These are phyloP conservation scores for Lasiosphaeria hispida DNA, from an alignment of 495 filamentous ascomycete species.

Conservation along the genomic window DNA sequence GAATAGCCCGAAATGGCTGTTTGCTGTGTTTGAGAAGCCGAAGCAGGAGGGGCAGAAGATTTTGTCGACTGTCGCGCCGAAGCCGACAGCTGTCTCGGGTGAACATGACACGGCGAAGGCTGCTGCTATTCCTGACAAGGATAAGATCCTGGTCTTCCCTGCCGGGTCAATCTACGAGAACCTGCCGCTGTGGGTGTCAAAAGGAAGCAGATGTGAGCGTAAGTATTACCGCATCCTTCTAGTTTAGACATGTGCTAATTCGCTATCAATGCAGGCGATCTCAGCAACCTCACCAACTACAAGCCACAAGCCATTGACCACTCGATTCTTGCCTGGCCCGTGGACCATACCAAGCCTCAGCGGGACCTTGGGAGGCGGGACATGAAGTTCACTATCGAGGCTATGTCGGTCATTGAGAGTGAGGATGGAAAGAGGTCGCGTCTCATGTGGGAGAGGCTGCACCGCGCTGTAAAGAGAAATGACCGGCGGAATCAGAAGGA, in stretches of 20 bases:
- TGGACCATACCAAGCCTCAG: constrained; percentile 33
- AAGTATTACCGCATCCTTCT: constrained; percentile 9
- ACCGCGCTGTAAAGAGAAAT: constrained; percentile 26
- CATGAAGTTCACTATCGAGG: constrained; percentile 33
- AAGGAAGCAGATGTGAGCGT: constrained; percentile 35
- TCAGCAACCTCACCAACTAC: constrained; percentile 32
- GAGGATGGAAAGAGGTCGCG: constrained; percentile 30
- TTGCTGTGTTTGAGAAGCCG: constrained; percentile 32
- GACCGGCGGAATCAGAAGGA: constrained; percentile 27
- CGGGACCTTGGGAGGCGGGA: constrained; percentile 30
- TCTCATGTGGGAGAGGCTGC: constrained; percentile 35
- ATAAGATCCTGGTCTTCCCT: constrained; percentile 37
- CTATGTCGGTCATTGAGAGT: constrained; percentile 30
- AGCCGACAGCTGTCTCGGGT: constrained; percentile 4
- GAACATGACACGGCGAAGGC: neutral
- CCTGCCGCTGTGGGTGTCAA: constrained; percentile 32
- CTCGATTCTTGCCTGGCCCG: constrained; percentile 28
- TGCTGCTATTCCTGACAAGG: constrained; percentile 18
- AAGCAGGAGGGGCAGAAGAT: constrained; percentile 21
- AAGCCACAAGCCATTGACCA: constrained; percentile 25
- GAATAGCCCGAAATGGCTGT: constrained; percentile 26
- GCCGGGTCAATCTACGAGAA: constrained; percentile 33
- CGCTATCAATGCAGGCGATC: constrained; percentile 18
- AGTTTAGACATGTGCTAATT: neutral
- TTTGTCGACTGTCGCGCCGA: constrained; percentile 13